These are phyloP conservation scores for Conticribra weissflogii DNA, from an alignment of 108 stramenopile species.

Conservation along the genomic window DNA sequence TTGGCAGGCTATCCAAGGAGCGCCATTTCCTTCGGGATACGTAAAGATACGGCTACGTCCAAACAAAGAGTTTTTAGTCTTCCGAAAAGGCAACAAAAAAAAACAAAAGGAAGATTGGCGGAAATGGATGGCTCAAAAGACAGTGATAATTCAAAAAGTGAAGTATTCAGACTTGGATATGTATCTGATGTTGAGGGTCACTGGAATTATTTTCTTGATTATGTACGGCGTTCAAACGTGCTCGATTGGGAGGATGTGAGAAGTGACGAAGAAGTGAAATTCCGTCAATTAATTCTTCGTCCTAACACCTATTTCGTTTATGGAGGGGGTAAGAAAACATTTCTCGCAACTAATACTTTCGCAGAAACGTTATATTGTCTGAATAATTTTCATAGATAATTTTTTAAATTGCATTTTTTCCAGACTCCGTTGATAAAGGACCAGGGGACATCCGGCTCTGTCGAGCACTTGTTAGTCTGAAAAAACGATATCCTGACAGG, in stretches of 20 bases:
- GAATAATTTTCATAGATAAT: too few species aligned
- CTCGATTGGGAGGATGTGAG: slow-evolving; percentile 36
- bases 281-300: slow-evolving; percentile 30
- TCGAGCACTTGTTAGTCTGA: slow-evolving; percentile 58
- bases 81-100: too few species aligned
- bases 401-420: background rate
- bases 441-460: slow-evolving; percentile 72
- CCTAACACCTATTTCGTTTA: slow-evolving; percentile 62
- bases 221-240: slow-evolving; percentile 48
- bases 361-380: too few species aligned
- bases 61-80: too few species aligned
- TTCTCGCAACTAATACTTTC: background rate
- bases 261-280: slow-evolving; percentile 4
- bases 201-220: slow-evolving; percentile 58
- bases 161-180: slow-evolving; percentile 57
- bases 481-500: slow-evolving; percentile 55
- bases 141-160: too few species aligned
- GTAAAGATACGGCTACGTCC: too few species aligned
- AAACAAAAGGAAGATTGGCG: too few species aligned
- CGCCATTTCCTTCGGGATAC: too few species aligned
- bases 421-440: slow-evolving; percentile 72
- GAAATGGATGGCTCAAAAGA: too few species aligned
- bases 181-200: slow-evolving; percentile 65
- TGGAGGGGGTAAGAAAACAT: slow-evolving; percentile 43
- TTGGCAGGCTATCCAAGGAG: too few species aligned